Evolutionary conservation across 2,329 filamentous ascomycete species (phyloP), one percentile per base, ranked within the genome.

Genomic region (Stemphylium lycopersici): DNA sequence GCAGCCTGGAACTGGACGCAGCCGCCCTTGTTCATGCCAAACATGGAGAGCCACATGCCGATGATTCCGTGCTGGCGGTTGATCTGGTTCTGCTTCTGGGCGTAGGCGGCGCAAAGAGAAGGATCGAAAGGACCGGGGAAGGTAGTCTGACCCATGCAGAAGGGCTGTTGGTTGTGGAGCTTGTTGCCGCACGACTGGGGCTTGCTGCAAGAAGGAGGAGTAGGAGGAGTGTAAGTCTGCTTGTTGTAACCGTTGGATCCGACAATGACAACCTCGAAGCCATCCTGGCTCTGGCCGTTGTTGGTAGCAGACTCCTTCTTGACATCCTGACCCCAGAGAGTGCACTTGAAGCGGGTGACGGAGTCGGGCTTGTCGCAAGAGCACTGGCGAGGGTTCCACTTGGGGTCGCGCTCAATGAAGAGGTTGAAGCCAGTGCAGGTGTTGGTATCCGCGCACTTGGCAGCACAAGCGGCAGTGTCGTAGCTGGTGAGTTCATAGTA

Each of bases 181-280:
- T 65, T 60, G 12, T 43, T 33, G 29, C 56, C 59, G 56, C 65
- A 67, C 54, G 59, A 38, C 52, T 66, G 59, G 54, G 64, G 65
- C 55, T 61, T 63, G 51, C 52, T 61, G 59, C 56, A 63, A 46
- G 45, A 56, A 51, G 65, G 63, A 52, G 58, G 59, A 45, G 59
- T 55, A 22, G 61, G 55, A 56, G 65, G 63, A 47, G 42, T 56
- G 52, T 56, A 56, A 20, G 53, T 51, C 16, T 32, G 41, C 59
- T 69, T 70, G 61, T 69, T 61, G 58, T 73, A 72, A 26, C 71
- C 70, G 55, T 74, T 73, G 41, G 62, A 67, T 5, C 58, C 70
- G 24, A 65, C 70, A 43, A 73, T 70, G 51, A 71, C 59, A 33
- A 72, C 66, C 31, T 69, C 52, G 55, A 71, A 72, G 26, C 65